Evolutionary conservation across 208 protist genomes (phyloP).

Genomic region (Crithidia expoeki): DNA sequence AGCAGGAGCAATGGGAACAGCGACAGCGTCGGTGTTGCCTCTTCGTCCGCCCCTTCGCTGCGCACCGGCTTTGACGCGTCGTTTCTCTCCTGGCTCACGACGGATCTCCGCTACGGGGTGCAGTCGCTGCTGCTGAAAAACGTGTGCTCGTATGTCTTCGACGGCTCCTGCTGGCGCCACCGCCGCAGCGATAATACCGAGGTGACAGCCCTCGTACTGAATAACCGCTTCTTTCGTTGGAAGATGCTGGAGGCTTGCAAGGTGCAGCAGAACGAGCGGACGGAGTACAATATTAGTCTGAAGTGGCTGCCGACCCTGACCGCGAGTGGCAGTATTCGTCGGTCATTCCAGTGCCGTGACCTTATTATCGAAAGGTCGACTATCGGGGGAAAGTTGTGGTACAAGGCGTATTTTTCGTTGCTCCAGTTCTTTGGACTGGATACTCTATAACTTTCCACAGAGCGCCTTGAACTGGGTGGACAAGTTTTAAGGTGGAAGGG

Average conservation of each 20-base stretch:
- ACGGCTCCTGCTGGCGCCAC: constrained; percentile 56
- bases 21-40: neutral
- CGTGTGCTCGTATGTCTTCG: constrained; percentile 44
- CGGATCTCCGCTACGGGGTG: constrained; percentile 23
- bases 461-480: neutral
- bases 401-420: constrained; percentile 63
- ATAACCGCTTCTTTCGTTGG: constrained; percentile 72
- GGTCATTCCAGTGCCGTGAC: constrained; percentile 55
- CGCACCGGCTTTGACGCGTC: neutral
- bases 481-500: no score
- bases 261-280: constrained; percentile 10
- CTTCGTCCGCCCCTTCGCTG: constrained; percentile 10
- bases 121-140: constrained; percentile 58
- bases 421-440: constrained; percentile 47
- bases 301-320: constrained; percentile 33
- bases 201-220: constrained; percentile 59
- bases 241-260: constrained; percentile 36
- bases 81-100: constrained; percentile 40
- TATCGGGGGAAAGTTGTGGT: constrained; percentile 58
- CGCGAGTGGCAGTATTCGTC: constrained; percentile 37
- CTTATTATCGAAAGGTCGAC: constrained; percentile 59
- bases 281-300: constrained; percentile 47
- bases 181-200: constrained; percentile 21
- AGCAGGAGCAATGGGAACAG: neutral
- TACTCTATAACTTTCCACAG: constrained; percentile 24